Evolutionary conservation across 805 yeast genomes (phyloP), one percentile per base, ranked within the genome.

Genomic region (Dipodascopsis uninucleata): DNA sequence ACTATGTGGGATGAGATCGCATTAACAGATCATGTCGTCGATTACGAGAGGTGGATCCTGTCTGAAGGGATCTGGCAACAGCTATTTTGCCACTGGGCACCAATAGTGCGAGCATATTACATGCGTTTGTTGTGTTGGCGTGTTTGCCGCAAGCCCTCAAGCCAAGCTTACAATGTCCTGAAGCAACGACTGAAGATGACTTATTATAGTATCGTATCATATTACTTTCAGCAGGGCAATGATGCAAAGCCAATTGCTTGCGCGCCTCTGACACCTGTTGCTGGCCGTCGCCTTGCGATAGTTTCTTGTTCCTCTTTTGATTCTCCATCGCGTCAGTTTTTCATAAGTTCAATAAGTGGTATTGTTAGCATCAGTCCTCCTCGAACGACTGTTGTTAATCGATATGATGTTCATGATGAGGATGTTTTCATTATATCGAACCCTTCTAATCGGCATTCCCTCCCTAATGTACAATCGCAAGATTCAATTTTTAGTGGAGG

Each of bases 31-130:
- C 57, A 42, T 24, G 41, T 43, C 3, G 36, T 77, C 3, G 58
- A 63, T 16, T n/a, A n/a, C n/a, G n/a, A n/a, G n/a, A n/a, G n/a
- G n/a, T 82, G 82, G 80, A 60, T 85, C 26, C 63, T 82, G 5
- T 70, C 76, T 3, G 60, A 67, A 3, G 54, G 59, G 1, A 65
- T 68, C 26, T 85, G 89, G 82, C 63, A 63, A 26, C 66, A 70
- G 37, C 76, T 75, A 49, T 78, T 86, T 57, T 74, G 80, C 29
- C 94, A 87, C 63, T 87, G 94, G 86, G 76, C 79, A 57, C 88
- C 95, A 2, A 62, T 85, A 14, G 79, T 85, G 20, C 69, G 95
- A 28, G 74, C 82, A 3, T 83, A 79, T 57, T 86, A 79, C 61
- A 69, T 76, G 37, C 69, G 88, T 31, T 68, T 86, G 18, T 47